Percentiles rank a stretch among this genome's conserved stretches.
Evolutionary conservation across 2,329 filamentous ascomycete species (phyloP).

Genomic region (Fusarium protoensiforme): DNA sequence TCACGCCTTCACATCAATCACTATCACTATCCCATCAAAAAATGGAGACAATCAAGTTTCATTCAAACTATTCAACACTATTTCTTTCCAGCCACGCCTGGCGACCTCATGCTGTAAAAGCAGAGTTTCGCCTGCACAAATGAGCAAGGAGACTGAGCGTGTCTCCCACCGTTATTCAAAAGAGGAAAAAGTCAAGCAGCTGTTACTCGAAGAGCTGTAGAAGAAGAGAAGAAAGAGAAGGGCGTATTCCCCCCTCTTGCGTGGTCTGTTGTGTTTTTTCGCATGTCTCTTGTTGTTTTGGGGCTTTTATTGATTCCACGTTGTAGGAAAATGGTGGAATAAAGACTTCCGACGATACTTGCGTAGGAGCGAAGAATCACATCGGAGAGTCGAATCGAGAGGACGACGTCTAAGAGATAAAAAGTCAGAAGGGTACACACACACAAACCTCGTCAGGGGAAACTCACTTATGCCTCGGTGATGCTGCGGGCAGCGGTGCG

Average conservation of each 20-base stretch:
- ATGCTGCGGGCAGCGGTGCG: constrained; percentile 43
- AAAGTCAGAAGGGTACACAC: constrained; percentile 8
- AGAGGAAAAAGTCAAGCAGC: constrained; percentile 4
- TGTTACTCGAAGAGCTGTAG: constrained; percentile 7
- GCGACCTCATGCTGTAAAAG: constrained; percentile 19
- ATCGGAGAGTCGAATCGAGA: constrained; percentile 1
- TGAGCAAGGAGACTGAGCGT: constrained; percentile 32
- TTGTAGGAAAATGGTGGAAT: constrained; percentile 5
- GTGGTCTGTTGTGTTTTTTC: constrained; percentile 17
- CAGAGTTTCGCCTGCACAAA: constrained; percentile 26
- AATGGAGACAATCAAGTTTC: constrained; percentile 30
- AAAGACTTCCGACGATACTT: constrained; percentile 4
- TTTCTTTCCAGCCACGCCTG: constrained; percentile 26
- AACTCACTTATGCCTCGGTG: constrained; percentile 39
- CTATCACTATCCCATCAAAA: neutral
- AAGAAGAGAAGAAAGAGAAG: constrained; percentile 18
- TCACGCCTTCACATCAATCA: neutral
- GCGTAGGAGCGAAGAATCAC: constrained; percentile 14
- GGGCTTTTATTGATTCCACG: constrained; percentile 12
- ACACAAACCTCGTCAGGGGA: neutral
- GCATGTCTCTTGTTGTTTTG: constrained; percentile 14
- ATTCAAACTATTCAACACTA: constrained; percentile 32
- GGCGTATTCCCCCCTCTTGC: neutral
- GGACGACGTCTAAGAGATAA: constrained; percentile 2
- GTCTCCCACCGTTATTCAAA: constrained; percentile 37